These are phyloP conservation scores for Echeveria elegans DNA, from an alignment of 164 flowering plant genomes.

Conservation along the genomic window DNA sequence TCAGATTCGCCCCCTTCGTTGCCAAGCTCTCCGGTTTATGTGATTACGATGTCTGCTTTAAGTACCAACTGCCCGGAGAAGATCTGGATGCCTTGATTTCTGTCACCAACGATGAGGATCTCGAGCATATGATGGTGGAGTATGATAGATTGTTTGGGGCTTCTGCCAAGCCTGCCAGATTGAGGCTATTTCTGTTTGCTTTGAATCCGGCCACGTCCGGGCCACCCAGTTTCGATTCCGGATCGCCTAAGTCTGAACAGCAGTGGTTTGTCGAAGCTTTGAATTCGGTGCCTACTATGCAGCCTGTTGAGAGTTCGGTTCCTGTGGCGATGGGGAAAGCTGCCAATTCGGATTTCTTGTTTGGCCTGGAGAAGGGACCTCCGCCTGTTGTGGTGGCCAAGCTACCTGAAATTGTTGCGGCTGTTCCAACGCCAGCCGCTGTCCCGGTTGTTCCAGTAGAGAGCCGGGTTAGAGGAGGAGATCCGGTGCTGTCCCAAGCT, in stretches of 20 bases:
- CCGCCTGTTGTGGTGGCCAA: slow-evolving; percentile 11
- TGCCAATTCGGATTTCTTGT: slow-evolving; percentile 44
- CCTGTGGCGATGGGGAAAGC: slow-evolving; percentile 14
- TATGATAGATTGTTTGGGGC: slow-evolving; percentile 54
- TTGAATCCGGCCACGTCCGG: slow-evolving; percentile 8
- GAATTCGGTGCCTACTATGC: slow-evolving; percentile 42
- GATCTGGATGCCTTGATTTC: slow-evolving; percentile 78
- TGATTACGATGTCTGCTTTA: slow-evolving; percentile 35
- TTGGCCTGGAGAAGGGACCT: slow-evolving; percentile 54
- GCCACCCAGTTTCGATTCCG: slow-evolving; percentile 19
- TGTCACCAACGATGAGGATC: slow-evolving; percentile 80
- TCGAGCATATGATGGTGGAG: slow-evolving; percentile 79
- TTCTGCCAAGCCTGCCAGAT: slow-evolving; percentile 52
- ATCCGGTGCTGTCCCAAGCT: slow-evolving; percentile 6
- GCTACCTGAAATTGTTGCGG: slow-evolving; percentile 14
- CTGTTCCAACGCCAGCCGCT: slow-evolving; percentile 10
- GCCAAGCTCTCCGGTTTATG: slow-evolving; percentile 37
- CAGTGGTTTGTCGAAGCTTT: slow-evolving; percentile 80
- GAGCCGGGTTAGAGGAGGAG: slow-evolving; percentile 1
- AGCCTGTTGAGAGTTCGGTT: slow-evolving; percentile 23
- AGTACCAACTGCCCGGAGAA: slow-evolving; percentile 82
- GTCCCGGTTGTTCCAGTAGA: slow-evolving; percentile 20
- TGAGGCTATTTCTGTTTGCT: slow-evolving; percentile 51
- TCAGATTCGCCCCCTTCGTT: slow-evolving; percentile 28
- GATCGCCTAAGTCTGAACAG: slow-evolving; percentile 36